Base-by-base conservation (phyloP, 2,329 filamentous ascomycete species). In the Aureobasidium sp. region DNA sequence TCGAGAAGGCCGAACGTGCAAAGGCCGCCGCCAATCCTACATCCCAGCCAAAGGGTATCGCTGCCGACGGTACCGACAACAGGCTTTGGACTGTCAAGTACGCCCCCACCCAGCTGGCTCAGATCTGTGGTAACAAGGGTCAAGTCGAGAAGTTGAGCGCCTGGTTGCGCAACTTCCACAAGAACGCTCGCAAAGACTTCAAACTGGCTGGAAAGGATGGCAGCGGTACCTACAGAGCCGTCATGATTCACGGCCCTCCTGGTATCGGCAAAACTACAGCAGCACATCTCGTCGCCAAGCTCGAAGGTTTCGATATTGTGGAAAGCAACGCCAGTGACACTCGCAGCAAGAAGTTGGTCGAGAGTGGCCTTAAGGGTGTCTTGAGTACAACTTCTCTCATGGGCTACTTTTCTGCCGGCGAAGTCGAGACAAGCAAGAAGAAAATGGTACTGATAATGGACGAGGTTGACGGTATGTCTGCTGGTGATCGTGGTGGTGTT, bases 391-490 rank as follows among this genome's bases (percentile, higher is more conserved):
- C 88, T 0, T 97, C 93, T 25, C 80, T 99, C 14, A 82, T 91
- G 62, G 94, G 94, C 1, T 99, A 89, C 75, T 99, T 97, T 73
- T 86, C 91, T 62, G 89, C 89, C 27, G 90, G 94, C 75, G 83
- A 87, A 62, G 86, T 96, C 3, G 88, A 97, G 48, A 76, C 79
- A 5, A 81, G 81, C 17, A 97, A 94, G 79, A 96, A 95, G 79
- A 97, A 97, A 68, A 86, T 97, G 37, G 90, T 97, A 6, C 79
- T 99, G 53, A 91, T 99, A 76, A 97, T 99, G 94, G 94, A 99
- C 69, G 94, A 99, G 76, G 94, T 99, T 5, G 94, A 99, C 70
- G 94, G 94, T 58, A 97, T 99, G 94, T 97, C 93, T 64, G 92
- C 91, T 39, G 94, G 94, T 71, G 94, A 99, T 72, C 87, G 94